phyloP scores from a whole-genome alignment of 2,329 filamentous ascomycete genomes.

The Xylogone sp. region DNA sequence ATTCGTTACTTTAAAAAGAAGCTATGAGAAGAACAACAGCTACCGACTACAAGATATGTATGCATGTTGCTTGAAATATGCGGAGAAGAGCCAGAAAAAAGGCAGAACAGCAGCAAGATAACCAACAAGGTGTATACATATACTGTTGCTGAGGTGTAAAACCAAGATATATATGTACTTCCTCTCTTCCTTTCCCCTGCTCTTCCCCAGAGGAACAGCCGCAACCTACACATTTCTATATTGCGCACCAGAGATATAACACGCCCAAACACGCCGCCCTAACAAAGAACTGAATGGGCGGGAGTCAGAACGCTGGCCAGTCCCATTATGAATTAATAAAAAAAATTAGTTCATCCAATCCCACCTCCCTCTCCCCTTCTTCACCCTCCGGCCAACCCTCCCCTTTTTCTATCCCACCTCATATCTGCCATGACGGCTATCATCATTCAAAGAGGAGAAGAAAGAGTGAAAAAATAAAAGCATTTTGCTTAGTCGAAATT shows the following conservation, averaged over 20 bases:
- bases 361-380: not conserved
- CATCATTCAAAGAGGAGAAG: not conserved
- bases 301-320: not conserved
- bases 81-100: too few relatives aligned
- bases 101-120: too few relatives aligned
- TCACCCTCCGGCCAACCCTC: not conserved
- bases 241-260: not conserved
- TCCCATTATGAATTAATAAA: not conserved
- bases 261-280: not conserved
- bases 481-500: not conserved
- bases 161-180: too few relatives aligned
- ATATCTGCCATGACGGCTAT: not conserved
- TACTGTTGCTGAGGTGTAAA: too few relatives aligned
- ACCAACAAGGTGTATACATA: too few relatives aligned
- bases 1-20: not conserved
- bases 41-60: not conserved
- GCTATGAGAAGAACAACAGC: not conserved
- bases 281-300: not conserved
- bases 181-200: too few relatives aligned
- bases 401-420: not conserved
- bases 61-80: too few relatives aligned
- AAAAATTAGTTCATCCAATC: not conserved
- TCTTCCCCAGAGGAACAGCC: too few relatives aligned
- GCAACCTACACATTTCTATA: not conserved
- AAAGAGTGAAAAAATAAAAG: not conserved